These are phyloP conservation scores for Rickenella mellea DNA, from an alignment of 768 basidiomycete species.

Conservation along the genomic window DNA sequence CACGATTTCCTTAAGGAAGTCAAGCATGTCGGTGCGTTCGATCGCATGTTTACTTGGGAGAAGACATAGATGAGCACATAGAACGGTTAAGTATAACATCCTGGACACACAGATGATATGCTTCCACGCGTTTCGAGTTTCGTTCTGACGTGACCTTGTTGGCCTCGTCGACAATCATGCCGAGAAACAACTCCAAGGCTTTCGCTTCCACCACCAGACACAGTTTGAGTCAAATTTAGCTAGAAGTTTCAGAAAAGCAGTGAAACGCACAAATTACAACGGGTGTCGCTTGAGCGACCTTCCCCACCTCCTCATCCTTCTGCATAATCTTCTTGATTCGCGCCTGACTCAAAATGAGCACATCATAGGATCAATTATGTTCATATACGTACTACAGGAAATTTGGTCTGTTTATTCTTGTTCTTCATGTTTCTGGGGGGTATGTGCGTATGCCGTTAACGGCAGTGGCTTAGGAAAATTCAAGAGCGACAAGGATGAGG, in stretches of 20 bases:
- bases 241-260: neutral
- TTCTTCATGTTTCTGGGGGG: constrained; percentile 83
- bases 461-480: no score
- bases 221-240: neutral
- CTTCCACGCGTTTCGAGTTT: constrained; percentile 82
- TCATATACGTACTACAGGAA: constrained; percentile 64
- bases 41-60: constrained; percentile 82
- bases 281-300: constrained; percentile 93
- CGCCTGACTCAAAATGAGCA: constrained; percentile 40
- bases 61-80: neutral
- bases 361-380: neutral
- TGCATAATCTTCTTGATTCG: constrained; percentile 99
- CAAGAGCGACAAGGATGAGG: no score
- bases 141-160: constrained; percentile 70
- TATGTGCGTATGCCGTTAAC: no score
- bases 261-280: constrained; percentile 82
- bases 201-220: constrained; percentile 50
- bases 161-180: constrained; percentile 72
- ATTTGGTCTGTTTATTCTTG: constrained; percentile 86
- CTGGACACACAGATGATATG: constrained; percentile 78
- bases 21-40: constrained; percentile 78
- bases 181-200: constrained; percentile 87
- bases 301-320: constrained; percentile 97
- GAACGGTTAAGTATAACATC: neutral
- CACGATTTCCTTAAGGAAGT: constrained; percentile 91